phyloP scores from a whole-genome alignment of 225 moss, liverwort and hornwort genomes.

The Ulota crispa region DNA sequence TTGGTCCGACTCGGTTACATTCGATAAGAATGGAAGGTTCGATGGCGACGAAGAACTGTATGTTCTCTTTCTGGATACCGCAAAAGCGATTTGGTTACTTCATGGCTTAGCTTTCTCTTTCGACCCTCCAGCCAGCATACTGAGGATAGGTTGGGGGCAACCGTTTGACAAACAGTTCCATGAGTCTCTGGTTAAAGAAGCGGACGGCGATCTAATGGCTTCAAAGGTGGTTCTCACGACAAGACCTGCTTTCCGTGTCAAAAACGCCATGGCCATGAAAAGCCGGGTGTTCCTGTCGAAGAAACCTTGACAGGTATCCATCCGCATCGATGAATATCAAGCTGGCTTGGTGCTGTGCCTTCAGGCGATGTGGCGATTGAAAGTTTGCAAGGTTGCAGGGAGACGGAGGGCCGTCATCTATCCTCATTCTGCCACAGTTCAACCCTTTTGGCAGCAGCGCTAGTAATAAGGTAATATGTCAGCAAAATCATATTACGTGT shows the following conservation, averaged over 20 bases:
- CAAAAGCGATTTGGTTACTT: constrained; percentile 19
- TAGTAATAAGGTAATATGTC: neutral
- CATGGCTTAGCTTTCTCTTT: constrained; percentile 22
- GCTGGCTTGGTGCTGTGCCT: neutral
- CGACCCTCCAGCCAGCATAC: constrained; percentile 27
- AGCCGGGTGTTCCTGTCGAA: constrained; percentile 14
- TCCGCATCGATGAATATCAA: neutral
- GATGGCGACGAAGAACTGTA: rapidly evolving
- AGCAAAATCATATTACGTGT: neutral
- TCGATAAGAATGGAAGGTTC: neutral
- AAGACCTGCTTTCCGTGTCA: neutral
- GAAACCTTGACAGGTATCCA: neutral
- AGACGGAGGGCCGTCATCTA: neutral
- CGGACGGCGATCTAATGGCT: neutral
- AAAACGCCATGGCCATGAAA: neutral
- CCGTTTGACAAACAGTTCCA: constrained; percentile 7
- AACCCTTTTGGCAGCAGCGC: neutral
- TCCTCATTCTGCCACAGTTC: neutral
- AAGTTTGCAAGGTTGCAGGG: neutral
- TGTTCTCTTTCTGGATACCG: neutral
- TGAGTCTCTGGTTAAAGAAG: neutral
- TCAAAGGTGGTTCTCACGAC: neutral
- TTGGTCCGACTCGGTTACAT: rapidly evolving
- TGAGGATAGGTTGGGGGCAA: neutral
- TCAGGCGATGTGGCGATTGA: neutral